Evolutionary conservation across 495 filamentous ascomycete species (phyloP), one percentile per base, ranked within the genome.

Genomic region (Aspergillus coremiiformis): DNA sequence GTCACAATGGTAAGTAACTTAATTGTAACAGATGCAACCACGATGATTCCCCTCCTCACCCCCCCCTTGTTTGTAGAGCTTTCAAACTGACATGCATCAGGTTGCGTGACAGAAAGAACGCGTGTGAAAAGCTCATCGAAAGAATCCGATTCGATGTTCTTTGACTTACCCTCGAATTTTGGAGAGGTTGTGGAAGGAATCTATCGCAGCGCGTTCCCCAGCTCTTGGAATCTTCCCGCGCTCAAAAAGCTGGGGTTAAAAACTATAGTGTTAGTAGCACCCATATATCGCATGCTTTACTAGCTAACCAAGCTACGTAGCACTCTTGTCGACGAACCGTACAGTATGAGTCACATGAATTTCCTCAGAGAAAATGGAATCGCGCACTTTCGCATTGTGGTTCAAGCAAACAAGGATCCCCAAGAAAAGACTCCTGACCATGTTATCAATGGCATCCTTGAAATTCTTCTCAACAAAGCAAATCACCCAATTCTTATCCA

Each of bases 401-500:
- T 94, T 72, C 77, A 80, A 30, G 80, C 89, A 0, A 92, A 91
- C 42, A 93, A 95, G 65, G 85, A 87, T 55, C 55, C 62, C 23
- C 54, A 57, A 1, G 52, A 71, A 30, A 59, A 53, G 5, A 71
- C 88, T 15, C 78, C 84, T 0, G 61, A 78, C n/a, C 63, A 70
- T 20, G 76, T 79, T 3, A 84, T 95, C 69, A 72, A 72, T 50
- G 68, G 75, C 9, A 83, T 87, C 39, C 70, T 92, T 12, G 65
- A 76, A 3, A 64, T 90, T 42, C 72, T 90, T 22, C 68, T 87
- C 30, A 75, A 90, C 59, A 69, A 73, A 6, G 61, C 71, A 11
- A 88, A 89, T 49, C 81, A 90, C 52, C 89, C 89, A 0, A 59
- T 95, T 1, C 71, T 93, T 32, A 80, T 95, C 27, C 89, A 95